Evolutionary conservation across 352 stramenopile genomes (phyloP), one percentile per base, ranked within the genome.

Genomic region (Poterioochromonas sp.): DNA sequence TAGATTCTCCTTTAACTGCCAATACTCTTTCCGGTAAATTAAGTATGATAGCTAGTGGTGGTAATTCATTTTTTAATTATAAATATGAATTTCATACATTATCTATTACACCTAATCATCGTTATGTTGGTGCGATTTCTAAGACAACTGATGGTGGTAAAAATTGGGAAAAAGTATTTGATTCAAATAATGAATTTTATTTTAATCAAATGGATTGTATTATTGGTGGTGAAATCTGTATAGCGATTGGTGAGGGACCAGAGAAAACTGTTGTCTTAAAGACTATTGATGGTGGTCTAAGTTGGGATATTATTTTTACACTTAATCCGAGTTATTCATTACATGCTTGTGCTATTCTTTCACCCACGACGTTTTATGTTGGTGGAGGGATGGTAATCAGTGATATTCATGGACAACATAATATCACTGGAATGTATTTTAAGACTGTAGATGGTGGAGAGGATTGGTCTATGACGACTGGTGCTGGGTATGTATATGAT

Each of bases 71-170:
- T 26, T 58, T 58, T 15, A 26, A 58, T 15, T n/a, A 71, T 22
- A 8, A n/a, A 8, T 29, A 12, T 71, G 1, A 29, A 8, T 8
- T 5, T 15, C 1, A 22, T 22, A 43, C 2, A 8, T 8, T 3
- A 12, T 1, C 1, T 47, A 22, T 41, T 3, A 40, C 5, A 39
- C 34, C 1, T 8, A 32, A 1, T 20, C 1, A 34, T 15, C 34
- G 65, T 37, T 74, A 54, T 18, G 5, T 12, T 51, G 65, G 65
- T 26, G 43, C 39, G 2, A 54, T 74, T 54, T 35, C 39, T 11
- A 51, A 54, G 20, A 74, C 65, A 11, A 54, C 40, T 54, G 65
- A 74, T 54, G 65, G 40, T 12, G 65, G 65, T 32, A 54, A 74
- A 34, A 74, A 34, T 37, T 74, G 65, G 65, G 32, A 3, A 35